Percentiles rank a stretch among this genome's conserved stretches.
Conservation (phyloP, 2,329 filamentous ascomycete species). For the Amesomyces nigricolor region DNA sequence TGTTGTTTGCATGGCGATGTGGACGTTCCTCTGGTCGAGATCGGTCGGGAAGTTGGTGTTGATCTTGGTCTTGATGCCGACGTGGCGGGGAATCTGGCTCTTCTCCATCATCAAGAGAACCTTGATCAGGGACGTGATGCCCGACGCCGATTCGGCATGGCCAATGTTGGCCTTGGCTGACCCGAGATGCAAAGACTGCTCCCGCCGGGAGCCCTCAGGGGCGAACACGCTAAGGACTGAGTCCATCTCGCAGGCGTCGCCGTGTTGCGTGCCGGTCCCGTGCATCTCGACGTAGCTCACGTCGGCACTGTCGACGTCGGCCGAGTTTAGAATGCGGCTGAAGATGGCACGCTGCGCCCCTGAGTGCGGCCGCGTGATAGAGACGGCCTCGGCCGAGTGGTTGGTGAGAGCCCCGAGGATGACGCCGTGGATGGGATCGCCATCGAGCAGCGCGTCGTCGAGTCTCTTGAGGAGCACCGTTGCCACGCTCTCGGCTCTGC, state of each 20-base stretch:
- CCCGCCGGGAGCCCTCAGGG: slow-evolving; percentile 19
- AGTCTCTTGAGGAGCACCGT: slow-evolving; percentile 43
- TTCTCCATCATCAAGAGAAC: slow-evolving; percentile 45
- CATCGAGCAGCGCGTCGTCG: slow-evolving; percentile 41
- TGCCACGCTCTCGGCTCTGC: slow-evolving; percentile 41
- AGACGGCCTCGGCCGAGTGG: slow-evolving; percentile 57
- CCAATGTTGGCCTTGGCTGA: slow-evolving; percentile 48
- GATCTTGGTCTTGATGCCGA: slow-evolving; percentile 38
- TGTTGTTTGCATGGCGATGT: slow-evolving; percentile 13
- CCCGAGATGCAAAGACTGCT: slow-evolving; percentile 39
- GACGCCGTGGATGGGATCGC: slow-evolving; percentile 49
- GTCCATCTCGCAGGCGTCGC: slow-evolving; percentile 58
- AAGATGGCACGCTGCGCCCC: slow-evolving; percentile 47
- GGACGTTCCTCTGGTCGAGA: slow-evolving; percentile 5
- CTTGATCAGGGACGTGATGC: slow-evolving; percentile 41
- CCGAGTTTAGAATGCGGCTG: slow-evolving; percentile 38
- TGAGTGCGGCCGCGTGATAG: slow-evolving; percentile 58
- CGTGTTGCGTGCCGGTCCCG: slow-evolving; percentile 59
- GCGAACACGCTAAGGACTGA: slow-evolving; percentile 56
- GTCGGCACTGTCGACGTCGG: slow-evolving; percentile 52
- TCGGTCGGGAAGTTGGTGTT: slow-evolving; percentile 7
- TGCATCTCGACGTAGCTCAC: slow-evolving; percentile 64
- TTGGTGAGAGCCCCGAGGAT: slow-evolving; percentile 57
- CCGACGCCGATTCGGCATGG: slow-evolving; percentile 42
- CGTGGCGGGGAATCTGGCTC: slow-evolving; percentile 44